A percentile compares a stretch with the other conserved stretches of the same genome.
These are phyloP conservation scores for Nicotiana obtusifolia DNA, from an alignment of 257 asterid genomes.

Conservation along the genomic window DNA sequence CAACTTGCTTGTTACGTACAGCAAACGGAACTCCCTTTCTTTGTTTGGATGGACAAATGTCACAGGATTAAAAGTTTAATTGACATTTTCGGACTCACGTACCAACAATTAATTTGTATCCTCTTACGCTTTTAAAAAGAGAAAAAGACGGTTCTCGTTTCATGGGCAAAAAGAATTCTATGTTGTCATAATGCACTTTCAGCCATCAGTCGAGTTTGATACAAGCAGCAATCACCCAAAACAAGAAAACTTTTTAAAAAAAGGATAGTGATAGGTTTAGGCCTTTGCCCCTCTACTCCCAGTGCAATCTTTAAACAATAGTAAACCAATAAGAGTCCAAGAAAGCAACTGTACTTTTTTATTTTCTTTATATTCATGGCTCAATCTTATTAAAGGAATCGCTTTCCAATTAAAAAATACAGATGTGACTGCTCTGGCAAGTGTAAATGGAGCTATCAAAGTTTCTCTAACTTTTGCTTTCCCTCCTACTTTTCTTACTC, in stretches of 20 bases:
- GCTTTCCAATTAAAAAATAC: neutral
- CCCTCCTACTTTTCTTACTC: neutral
- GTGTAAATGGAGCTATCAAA: neutral
- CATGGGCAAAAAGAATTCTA: neutral
- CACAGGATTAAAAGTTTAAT: neutral
- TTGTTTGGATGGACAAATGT: conserved; percentile 1
- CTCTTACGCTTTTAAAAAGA: neutral
- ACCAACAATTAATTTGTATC: neutral
- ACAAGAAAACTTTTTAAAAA: neutral
- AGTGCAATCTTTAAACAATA: neutral
- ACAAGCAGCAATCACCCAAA: neutral
- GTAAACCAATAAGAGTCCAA: neutral
- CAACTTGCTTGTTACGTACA: neutral
- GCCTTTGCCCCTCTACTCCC: neutral
- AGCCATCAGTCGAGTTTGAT: neutral
- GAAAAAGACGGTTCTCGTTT: neutral
- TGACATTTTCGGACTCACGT: neutral
- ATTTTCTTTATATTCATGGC: neutral
- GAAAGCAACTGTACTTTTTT: neutral
- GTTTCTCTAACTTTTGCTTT: neutral
- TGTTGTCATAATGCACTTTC: neutral
- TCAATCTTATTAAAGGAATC: neutral
- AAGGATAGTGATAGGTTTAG: neutral
- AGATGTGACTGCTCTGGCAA: neutral
- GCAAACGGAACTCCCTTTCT: neutral